Evolutionary conservation across 2,329 filamentous ascomycete species (phyloP), one percentile per base, ranked within the genome.

Genomic region (Aspergillus sp.): DNA sequence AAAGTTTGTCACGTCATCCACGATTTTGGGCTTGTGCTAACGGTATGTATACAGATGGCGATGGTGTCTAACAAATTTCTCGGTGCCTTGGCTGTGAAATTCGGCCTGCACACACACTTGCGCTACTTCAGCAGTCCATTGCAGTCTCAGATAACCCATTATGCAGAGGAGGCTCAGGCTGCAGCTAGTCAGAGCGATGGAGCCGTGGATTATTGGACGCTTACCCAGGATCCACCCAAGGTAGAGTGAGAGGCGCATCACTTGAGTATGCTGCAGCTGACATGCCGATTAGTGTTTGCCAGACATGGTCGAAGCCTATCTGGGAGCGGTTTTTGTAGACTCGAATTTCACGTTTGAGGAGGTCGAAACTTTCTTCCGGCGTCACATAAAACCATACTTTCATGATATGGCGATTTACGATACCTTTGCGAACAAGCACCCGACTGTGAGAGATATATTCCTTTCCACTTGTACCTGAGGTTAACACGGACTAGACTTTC

Each of bases 21-120:
- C 13, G 3, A 8, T 7, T 4, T n/a, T 6, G 5, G 8, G 16
- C 35, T 26, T 32, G 19, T 40, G 22, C 51, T 65, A 44, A 63
- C 19, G 22, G 24, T 7, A 47, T 32, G n/a, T 40, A 17, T 44
- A 33, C 54, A 78, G 74, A 96, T 95, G 86, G 90, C 92, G n/a
- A 96, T 99, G 89, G 92, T 94, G 0, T 94, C 90, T 49, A 99
- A 99, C 74, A 91, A 92, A 55, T 99, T 97, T 65, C 80, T 96
- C 1, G 90, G 89, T 1, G 89, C 86, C 16, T 77, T 97, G 3
- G 88, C 88, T 53, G 89, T 95, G 3, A 81, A 83, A 45, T 80
- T 97, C 0, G 86, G 82, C 0, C 87, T 97, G 50, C 85, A 96
- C 65, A 82, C 78, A 45, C 86, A 93, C 65, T 73, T 97, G 14